phyloP scores from a whole-genome alignment of 2,329 filamentous ascomycete species.

The Fusarium zealandicum region DNA sequence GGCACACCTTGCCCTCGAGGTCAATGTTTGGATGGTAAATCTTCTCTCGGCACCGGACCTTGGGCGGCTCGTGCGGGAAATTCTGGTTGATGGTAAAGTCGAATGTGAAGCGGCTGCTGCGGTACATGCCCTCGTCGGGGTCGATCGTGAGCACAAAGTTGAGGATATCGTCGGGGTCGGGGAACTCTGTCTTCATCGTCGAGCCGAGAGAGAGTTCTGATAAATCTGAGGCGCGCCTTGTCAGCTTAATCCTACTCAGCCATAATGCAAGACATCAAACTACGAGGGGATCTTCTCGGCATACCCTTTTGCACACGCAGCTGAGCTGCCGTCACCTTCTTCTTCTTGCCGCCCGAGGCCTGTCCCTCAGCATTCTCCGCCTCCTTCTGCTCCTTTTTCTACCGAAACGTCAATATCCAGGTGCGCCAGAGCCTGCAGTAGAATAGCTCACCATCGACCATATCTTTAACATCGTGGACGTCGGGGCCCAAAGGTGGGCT shows the following conservation, averaged over 20 bases:
- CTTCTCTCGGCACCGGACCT: constrained; percentile 96
- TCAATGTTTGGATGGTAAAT: constrained; percentile 99
- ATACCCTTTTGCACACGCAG: constrained; percentile 94
- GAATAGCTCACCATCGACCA: constrained; percentile 84
- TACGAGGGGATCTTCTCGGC: constrained; percentile 2
- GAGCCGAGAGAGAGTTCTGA: constrained; percentile 79
- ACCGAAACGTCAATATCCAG: constrained; percentile 41
- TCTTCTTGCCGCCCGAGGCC: constrained; percentile 82
- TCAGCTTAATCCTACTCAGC: constrained; percentile 13
- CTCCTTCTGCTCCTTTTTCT: constrained; percentile 98
- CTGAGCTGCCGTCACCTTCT: constrained; percentile 97
- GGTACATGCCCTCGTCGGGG: constrained; percentile 89
- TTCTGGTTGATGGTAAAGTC: constrained; percentile 91
- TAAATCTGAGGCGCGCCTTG: constrained; percentile 63
- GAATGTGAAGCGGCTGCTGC: constrained; percentile 86
- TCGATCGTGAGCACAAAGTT: constrained; percentile 84
- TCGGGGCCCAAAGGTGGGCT: constrained; percentile 36
- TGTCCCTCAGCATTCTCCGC: constrained; percentile 81
- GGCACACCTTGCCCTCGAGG: constrained; percentile 93
- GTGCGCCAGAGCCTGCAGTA: neutral
- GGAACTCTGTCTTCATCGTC: constrained; percentile 84
- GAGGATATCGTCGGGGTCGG: constrained; percentile 84
- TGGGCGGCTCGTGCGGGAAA: constrained; percentile 96
- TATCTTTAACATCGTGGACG: constrained; percentile 90
- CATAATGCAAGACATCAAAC: neutral